Base-by-base conservation (phyloP, 192 early-diverging fungal genomes). In the Podila clonocystis region DNA sequence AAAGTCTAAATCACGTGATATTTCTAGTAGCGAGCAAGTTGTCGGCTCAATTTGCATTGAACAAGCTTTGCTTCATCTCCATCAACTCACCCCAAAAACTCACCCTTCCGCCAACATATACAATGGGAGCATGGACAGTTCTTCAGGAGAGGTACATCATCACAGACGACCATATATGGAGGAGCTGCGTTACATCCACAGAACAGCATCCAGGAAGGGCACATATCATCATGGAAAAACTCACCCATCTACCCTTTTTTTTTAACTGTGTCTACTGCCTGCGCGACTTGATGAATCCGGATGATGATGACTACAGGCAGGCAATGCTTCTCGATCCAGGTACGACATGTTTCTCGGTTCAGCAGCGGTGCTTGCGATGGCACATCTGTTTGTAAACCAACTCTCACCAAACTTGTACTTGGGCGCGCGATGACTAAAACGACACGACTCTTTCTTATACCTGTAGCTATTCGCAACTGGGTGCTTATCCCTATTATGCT, bases 401-500 rank as follows among this genome's bases (percentile, higher is more conserved):
- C n/a, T 2, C n/a, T 55, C 2, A 4, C 24, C 4, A 9, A 24
- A 9, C 24, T 24, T 55, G 52, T 26, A 24, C n/a, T 24, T 55
- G 34, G 1, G 22, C 24, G 8, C 52, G 52, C 26, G n/a, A n/a
- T n/a, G n/a, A 24, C 24, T 55, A 26, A 55, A 24, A 17, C 26
- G 58, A 50, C 22, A 67, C 15, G 29, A 7, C 41, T 24, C 48
- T 26, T 24, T 20, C 36, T 9, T 22, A n/a, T 29, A 17, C 24
- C 17, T 30, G 5, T 38, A 90, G 94, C 91, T 59, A 96, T 96
- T 67, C 89, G 94, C 61, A 89, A 94, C 83, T 95, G 96, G 97
- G 96, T 99, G 8, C 88, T 99, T 66, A 91, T 99, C 50, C 97
- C 97, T 22, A 98, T 99, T 78, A 97, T 97, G 89, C 67, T 97